These are phyloP conservation scores for Noccaea caerulescens DNA, from an alignment of 345 rosid species.

Conservation along the genomic window DNA sequence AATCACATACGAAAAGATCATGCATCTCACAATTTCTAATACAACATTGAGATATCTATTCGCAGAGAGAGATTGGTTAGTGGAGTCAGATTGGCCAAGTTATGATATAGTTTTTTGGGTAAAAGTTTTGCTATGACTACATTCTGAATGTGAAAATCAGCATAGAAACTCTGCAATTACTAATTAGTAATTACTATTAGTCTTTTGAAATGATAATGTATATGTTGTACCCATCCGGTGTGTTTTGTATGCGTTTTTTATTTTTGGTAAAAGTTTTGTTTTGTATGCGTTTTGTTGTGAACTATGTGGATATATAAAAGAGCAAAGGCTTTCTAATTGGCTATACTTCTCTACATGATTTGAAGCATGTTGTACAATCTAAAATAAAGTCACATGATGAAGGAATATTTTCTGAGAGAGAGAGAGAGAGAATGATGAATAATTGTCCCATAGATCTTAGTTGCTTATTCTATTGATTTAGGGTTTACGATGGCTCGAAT, in stretches of 20 bases:
- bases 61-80: not conserved
- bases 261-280: not conserved
- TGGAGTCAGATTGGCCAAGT: not conserved
- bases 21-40: not conserved
- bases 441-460: conserved; percentile 39
- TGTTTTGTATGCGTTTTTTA: not conserved
- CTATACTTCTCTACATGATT: not conserved
- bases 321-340: not conserved
- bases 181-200: not conserved
- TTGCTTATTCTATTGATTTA: conserved; percentile 24
- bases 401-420: conserved; percentile 41
- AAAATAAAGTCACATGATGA: conserved; percentile 41
- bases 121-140: not conserved
- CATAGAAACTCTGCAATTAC: not conserved
- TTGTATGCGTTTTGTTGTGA: conserved; percentile 2
- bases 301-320: conserved; percentile 5
- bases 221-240: not conserved
- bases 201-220: conserved; percentile 4
- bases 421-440: conserved; percentile 36
- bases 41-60: not conserved
- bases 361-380: conserved; percentile 37
- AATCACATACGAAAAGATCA: not conserved
- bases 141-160: conserved; percentile 11
- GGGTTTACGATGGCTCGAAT: conserved; percentile 9
- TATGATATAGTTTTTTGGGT: not conserved